Evolutionary conservation across 164 flowering plant species (phyloP), one percentile per base, ranked within the genome.

Genomic region (Sextonia rubra): DNA sequence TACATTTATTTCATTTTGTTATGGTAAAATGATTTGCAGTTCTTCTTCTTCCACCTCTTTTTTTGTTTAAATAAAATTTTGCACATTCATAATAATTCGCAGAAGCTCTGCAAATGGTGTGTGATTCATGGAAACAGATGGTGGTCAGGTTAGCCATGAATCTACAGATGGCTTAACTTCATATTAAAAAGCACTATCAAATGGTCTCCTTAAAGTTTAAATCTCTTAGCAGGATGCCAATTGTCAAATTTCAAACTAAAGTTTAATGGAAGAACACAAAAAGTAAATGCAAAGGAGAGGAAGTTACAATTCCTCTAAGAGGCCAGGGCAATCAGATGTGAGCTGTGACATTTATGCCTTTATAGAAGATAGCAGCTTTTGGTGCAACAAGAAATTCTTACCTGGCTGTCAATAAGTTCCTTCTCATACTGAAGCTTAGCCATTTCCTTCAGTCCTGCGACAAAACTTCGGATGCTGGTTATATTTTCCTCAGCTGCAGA

Each of bases 381-480:
- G 14, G 58, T 52, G 12, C 27, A 60, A 60, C 47, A 55, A 62
- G 58, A 64, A 4, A 52, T 56, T 18, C 76, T 75, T 62, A 91
- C 98, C 96, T 87, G 84, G 62, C 80, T 84, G 27, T 82, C 83
- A 52, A 37, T 82, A 68, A 81, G 82, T 76, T 89, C 84, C 68
- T 86, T 85, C 74, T 84, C 88, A 78, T 81, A 85, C 68, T 88
- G 86, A 65, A 80, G 79, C 74, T 89, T 84, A 66, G 92, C 95
- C 90, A 86, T 87, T 74, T 89, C 90, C 81, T 90, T 91, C 69
- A 93, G 77, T 64, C 90, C 98, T 15, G 89, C 84, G 75, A 91
- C 95, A 81, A 90, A 92, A 71, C 85, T 80, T n/a, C 78, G 85
- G 61, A 92, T 77, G 80, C 94, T 90, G 63, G 95, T 86, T 71